Evolutionary conservation across 1,284 basidiomycete genomes (phyloP).

Genomic region (Cutaneotrichosporon cutaneum): DNA sequence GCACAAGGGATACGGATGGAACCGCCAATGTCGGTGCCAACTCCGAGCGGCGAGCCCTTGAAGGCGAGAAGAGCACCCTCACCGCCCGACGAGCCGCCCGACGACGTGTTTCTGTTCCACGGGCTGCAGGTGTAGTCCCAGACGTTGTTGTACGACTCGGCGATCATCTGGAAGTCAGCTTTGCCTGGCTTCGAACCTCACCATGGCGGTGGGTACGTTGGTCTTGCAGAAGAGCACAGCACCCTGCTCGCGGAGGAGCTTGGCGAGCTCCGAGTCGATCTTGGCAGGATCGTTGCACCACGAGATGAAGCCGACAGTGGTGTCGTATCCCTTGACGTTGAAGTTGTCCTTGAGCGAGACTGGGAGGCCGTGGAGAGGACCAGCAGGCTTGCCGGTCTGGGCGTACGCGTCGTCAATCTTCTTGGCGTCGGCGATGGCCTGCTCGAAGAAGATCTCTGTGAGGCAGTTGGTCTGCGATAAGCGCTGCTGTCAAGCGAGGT

Average conservation of each 20-base stretch:
- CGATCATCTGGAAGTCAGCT: slow-evolving; percentile 31
- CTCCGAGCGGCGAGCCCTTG: slow-evolving; percentile 63
- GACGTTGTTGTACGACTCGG: slow-evolving; percentile 47
- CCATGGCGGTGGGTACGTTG: slow-evolving; percentile 43
- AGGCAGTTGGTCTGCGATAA: slow-evolving; percentile 52
- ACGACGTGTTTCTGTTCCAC: slow-evolving; percentile 58
- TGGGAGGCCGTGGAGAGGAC: slow-evolving; percentile 58
- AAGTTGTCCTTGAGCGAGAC: slow-evolving; percentile 54
- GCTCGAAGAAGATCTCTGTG: slow-evolving; percentile 54
- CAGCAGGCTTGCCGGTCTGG: slow-evolving; percentile 48
- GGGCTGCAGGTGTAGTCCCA: slow-evolving; percentile 71
- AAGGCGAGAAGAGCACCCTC: slow-evolving; percentile 61
- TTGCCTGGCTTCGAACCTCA: not conserved
- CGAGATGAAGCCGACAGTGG: slow-evolving; percentile 40
- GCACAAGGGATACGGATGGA: slow-evolving; percentile 67
- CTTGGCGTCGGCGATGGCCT: slow-evolving; percentile 51
- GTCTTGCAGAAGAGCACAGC: slow-evolving; percentile 48
- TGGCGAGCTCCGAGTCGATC: slow-evolving; percentile 36
- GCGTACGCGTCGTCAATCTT: slow-evolving; percentile 52
- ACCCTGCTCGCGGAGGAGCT: slow-evolving; percentile 36
- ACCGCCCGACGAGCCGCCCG: slow-evolving; percentile 65
- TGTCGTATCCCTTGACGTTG: slow-evolving; percentile 50
- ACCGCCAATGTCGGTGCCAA: slow-evolving; percentile 72
- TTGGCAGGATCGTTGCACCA: slow-evolving; percentile 37
- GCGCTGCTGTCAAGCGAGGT: too few relatives aligned